phyloP scores from a whole-genome alignment of 805 yeast species.

The Cyberlindnera xylosilytica region DNA sequence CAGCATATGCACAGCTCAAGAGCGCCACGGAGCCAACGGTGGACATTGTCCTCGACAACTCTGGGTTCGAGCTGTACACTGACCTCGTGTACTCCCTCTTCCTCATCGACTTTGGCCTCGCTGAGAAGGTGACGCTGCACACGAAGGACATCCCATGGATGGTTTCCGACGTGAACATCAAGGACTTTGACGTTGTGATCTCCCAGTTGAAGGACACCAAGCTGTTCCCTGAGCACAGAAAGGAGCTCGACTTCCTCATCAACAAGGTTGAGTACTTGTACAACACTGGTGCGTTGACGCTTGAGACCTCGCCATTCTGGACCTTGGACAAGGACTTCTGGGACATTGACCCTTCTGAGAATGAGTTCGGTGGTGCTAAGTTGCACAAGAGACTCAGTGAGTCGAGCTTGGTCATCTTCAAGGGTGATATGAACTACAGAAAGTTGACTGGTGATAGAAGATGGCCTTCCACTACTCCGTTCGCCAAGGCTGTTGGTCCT shows the following conservation, averaged over 20 bases:
- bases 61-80: constrained; percentile 94
- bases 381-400: constrained; percentile 58
- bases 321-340: constrained; percentile 75
- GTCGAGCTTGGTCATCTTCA: constrained; percentile 74
- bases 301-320: constrained; percentile 79
- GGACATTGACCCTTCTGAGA: constrained; percentile 53
- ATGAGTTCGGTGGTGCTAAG: constrained; percentile 53
- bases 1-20: constrained; percentile 56
- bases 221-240: constrained; percentile 47
- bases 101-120: constrained; percentile 67
- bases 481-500: constrained; percentile 63
- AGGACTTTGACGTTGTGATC: constrained; percentile 64
- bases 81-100: constrained; percentile 67
- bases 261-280: constrained; percentile 42
- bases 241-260: constrained; percentile 47
- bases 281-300: constrained; percentile 42
- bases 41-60: constrained; percentile 85
- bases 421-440: constrained; percentile 96
- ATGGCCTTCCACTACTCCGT: constrained; percentile 84
- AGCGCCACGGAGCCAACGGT: constrained; percentile 39
- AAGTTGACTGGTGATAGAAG: constrained; percentile 86
- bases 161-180: constrained; percentile 91
- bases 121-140: constrained; percentile 67
- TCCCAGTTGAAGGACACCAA: constrained; percentile 49
- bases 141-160: constrained; percentile 95